Evolutionary conservation across 202 grass and related monocot genomes (phyloP).

Genomic region (Panicum hallii): DNA sequence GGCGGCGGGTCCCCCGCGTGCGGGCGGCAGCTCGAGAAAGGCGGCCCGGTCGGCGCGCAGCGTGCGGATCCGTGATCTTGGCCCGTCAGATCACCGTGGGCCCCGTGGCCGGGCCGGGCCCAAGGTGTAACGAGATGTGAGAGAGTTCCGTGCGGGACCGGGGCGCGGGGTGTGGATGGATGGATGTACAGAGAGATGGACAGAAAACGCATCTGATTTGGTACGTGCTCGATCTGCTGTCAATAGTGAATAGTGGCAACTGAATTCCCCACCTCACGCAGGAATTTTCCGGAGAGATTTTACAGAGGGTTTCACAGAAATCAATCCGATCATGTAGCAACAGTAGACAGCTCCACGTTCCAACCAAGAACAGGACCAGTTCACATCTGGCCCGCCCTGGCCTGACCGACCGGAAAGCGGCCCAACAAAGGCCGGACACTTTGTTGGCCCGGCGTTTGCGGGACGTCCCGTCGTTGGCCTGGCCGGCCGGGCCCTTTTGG

Average conservation of each 20-base stretch:
- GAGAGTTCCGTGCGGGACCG: neutral
- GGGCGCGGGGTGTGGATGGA: neutral
- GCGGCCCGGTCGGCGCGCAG: neutral
- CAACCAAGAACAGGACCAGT: neutral
- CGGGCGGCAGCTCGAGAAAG: neutral
- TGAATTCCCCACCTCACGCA: neutral
- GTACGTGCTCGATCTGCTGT: neutral
- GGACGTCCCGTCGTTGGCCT: neutral
- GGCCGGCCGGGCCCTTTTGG: slow-evolving; percentile 5
- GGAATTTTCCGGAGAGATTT: neutral
- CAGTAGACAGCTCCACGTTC: neutral
- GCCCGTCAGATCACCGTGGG: neutral
- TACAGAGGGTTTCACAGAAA: neutral
- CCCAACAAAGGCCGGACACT: neutral
- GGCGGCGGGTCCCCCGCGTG: slow-evolving; percentile 25
- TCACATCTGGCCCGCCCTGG: neutral
- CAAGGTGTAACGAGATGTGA: slow-evolving; percentile 25
- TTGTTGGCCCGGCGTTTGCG: neutral
- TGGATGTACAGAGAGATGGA: slow-evolving; percentile 27
- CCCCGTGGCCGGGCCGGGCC: neutral
- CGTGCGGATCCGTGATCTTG: neutral
- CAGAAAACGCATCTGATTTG: neutral
- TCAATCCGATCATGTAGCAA: neutral
- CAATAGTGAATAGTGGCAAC: neutral
- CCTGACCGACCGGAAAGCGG: neutral